Percentiles rank a stretch among this genome's conserved stretches.
Conservation (phyloP, 163 green algal species). For the Scenedesmus sp. region DNA sequence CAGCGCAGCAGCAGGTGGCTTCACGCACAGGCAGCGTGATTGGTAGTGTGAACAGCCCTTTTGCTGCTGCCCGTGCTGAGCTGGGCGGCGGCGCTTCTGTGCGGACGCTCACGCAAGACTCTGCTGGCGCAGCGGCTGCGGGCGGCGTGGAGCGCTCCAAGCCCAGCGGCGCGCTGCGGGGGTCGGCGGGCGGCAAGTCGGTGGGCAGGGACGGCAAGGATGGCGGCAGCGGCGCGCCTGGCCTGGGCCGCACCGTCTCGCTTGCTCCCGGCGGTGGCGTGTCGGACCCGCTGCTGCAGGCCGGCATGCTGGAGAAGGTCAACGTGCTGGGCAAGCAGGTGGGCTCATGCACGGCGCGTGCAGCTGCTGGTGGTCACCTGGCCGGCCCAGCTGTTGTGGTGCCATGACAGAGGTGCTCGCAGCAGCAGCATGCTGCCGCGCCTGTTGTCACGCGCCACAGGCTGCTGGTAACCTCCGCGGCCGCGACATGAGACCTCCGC, state of each 20-base stretch:
- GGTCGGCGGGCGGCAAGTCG: background rate
- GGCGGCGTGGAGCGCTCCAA: background rate
- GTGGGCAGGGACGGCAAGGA: background rate
- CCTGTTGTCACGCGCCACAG: too few species aligned
- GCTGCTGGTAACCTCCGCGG: background rate
- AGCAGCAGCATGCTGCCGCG: too few species aligned
- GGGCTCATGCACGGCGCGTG: background rate
- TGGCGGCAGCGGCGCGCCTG: background rate
- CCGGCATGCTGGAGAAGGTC: conserved; percentile 41
- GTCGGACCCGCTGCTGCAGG: conserved; percentile 42
- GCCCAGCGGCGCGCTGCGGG: background rate
- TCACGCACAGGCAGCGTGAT: background rate
- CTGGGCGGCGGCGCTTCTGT: background rate
- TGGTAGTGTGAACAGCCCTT: background rate
- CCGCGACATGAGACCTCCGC: background rate
- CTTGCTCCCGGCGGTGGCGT: background rate
- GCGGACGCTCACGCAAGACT: background rate
- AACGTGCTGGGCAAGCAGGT: conserved; percentile 41
- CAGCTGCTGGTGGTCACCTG: background rate
- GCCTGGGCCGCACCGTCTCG: background rate
- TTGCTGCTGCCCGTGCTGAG: background rate
- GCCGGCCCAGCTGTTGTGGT: background rate
- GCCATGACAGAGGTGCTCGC: too few species aligned
- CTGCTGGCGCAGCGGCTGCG: background rate
- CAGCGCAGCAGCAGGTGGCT: background rate